Evolutionary conservation across 2,329 filamentous ascomycete species (phyloP).

Genomic region (Thielaviopsis cerberus): DNA sequence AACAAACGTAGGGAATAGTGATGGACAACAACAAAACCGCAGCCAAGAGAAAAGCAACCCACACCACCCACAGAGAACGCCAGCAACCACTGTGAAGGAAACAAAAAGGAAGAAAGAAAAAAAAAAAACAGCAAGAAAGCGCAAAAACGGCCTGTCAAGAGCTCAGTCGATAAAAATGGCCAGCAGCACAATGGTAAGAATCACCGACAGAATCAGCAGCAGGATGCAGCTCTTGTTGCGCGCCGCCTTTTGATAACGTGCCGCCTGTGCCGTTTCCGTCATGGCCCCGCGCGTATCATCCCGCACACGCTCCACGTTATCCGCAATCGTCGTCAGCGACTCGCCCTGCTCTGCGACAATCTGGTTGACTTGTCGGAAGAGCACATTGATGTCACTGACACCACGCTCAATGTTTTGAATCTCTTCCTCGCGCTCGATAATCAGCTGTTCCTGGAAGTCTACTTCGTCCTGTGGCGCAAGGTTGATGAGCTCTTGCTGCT

Average conservation of each 20-base stretch:
- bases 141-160: too few species aligned
- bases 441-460: constrained; percentile 89
- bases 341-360: constrained; percentile 91
- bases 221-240: constrained; percentile 88
- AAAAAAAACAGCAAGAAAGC: constrained; percentile 9
- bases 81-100: constrained; percentile 15
- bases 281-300: constrained; percentile 74
- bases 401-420: constrained; percentile 96
- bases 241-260: constrained; percentile 84
- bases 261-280: constrained; percentile 65
- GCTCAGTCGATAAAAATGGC: constrained; percentile 60
- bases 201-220: constrained; percentile 70
- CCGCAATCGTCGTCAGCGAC: constrained; percentile 67
- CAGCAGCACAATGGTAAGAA: constrained; percentile 74
- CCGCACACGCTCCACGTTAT: constrained; percentile 70
- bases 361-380: constrained; percentile 94
- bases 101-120: constrained; percentile 11
- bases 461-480: constrained; percentile 86
- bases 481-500: constrained; percentile 57
- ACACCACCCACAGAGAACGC: constrained; percentile 14
- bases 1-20: constrained; percentile 10
- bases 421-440: constrained; percentile 89
- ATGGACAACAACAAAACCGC: background rate
- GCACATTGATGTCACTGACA: constrained; percentile 84
- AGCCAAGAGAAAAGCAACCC: constrained; percentile 9